phyloP scores from a whole-genome alignment of 148 eudicot species.

The Pharnaceum exiguum region DNA sequence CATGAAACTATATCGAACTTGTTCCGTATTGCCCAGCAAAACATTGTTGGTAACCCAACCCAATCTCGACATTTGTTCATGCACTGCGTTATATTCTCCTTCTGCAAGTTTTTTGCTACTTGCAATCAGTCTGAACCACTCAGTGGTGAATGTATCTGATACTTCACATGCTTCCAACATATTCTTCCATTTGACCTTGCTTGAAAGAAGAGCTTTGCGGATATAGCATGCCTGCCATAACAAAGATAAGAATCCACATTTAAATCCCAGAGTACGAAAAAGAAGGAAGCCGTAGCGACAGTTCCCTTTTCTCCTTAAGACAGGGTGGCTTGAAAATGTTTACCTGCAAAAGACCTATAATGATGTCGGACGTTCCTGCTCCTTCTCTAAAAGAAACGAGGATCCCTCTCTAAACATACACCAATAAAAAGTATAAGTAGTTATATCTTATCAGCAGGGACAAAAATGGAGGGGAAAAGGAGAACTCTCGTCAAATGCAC shows the following conservation, averaged over 20 bases:
- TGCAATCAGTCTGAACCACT: slow-evolving; percentile 44
- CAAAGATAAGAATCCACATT: slow-evolving; percentile 3
- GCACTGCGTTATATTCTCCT: slow-evolving; percentile 25
- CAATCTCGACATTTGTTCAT: slow-evolving; percentile 31
- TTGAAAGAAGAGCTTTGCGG: slow-evolving; percentile 36
- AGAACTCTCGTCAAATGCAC: slow-evolving; percentile 2
- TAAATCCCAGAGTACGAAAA: too few relatives aligned
- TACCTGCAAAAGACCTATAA: slow-evolving; percentile 82
- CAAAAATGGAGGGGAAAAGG: neutral
- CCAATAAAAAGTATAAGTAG: neutral
- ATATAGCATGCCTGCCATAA: slow-evolving; percentile 63
- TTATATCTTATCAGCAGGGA: neutral
- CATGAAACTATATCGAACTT: slow-evolving; percentile 51
- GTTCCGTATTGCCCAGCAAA: slow-evolving; percentile 62
- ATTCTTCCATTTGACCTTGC: slow-evolving; percentile 24
- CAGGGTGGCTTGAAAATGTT: neutral
- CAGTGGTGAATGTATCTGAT: slow-evolving; percentile 17
- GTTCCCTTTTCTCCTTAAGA: neutral
- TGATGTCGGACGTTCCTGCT: slow-evolving; percentile 47
- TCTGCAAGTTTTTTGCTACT: slow-evolving; percentile 36
- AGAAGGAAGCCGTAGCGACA: too few relatives aligned
- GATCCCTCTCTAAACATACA: slow-evolving; percentile 40
- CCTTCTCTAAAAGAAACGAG: slow-evolving; percentile 77
- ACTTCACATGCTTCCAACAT: slow-evolving; percentile 21
- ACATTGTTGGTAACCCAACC: slow-evolving; percentile 74